phyloP scores from a whole-genome alignment of 441 rosid genomes.

The Populus hybrid region DNA sequence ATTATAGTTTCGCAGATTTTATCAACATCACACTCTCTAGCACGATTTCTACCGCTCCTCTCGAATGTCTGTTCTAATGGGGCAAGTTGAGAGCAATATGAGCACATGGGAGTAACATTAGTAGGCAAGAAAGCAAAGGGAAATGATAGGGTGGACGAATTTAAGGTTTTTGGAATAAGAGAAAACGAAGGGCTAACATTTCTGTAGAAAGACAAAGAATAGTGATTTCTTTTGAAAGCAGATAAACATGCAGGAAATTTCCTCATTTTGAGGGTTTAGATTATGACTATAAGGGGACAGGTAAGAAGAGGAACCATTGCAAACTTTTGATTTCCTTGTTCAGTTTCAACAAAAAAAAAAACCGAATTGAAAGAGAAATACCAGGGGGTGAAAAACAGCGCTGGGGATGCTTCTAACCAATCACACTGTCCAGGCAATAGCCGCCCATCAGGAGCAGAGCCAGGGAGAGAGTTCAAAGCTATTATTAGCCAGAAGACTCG shows the following conservation, averaged over 20 bases:
- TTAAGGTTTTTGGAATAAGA: neutral
- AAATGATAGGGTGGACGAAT: neutral
- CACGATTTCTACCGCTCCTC: slow-evolving; percentile 3
- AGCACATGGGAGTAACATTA: neutral
- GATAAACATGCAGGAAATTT: slow-evolving; percentile 8
- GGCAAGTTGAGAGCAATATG: slow-evolving; percentile 28
- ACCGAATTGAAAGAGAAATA: neutral
- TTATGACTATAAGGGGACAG: neutral
- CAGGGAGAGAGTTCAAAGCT: neutral
- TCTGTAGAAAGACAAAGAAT: neutral
- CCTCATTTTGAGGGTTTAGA: slow-evolving; percentile 9
- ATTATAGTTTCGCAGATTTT: slow-evolving; percentile 40
- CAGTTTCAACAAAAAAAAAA: neutral
- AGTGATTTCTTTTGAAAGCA: slow-evolving; percentile 2
- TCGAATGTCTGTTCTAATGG: slow-evolving; percentile 10
- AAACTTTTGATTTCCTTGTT: neutral
- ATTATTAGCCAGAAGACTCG: neutral
- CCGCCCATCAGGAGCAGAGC: neutral
- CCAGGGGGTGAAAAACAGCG: neutral
- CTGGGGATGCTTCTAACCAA: neutral
- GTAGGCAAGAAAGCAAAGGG: neutral
- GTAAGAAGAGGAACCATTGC: neutral
- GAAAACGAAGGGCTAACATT: neutral
- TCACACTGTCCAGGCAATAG: neutral
- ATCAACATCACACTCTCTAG: slow-evolving; percentile 37